These are phyloP conservation scores for Besnoitia besnoiti DNA, from an alignment of 169 alveolate genomes.

Conservation along the genomic window DNA sequence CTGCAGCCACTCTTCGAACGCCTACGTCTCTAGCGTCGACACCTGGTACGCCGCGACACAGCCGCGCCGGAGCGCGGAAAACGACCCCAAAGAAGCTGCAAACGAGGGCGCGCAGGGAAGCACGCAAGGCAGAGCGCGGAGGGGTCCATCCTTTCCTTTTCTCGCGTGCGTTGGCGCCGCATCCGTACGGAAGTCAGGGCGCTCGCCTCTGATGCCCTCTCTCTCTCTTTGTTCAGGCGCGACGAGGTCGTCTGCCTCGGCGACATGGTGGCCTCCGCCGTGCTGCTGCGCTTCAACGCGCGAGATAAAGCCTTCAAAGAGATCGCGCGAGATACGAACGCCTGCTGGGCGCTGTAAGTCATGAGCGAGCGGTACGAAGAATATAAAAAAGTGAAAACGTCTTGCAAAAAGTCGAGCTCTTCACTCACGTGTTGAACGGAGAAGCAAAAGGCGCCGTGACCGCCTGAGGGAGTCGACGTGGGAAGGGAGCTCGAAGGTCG, in stretches of 20 bases:
- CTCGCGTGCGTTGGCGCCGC: background rate
- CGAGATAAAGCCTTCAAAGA: background rate
- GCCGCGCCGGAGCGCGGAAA: background rate
- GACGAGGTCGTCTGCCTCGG: slow-evolving; percentile 1
- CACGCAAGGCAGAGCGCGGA: background rate
- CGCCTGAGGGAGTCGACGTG: too few species aligned
- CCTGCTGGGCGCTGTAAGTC: background rate
- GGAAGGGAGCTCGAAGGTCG: too few species aligned
- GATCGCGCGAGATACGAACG: background rate
- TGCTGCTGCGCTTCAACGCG: background rate
- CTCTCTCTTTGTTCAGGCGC: background rate
- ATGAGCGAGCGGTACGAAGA: too few species aligned
- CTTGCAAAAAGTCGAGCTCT: too few species aligned
- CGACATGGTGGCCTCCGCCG: background rate
- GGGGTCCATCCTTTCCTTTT: background rate
- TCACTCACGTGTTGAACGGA: too few species aligned
- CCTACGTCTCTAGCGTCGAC: background rate
- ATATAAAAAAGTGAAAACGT: too few species aligned
- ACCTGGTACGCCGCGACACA: background rate
- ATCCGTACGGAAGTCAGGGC: background rate
- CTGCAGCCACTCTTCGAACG: slow-evolving; percentile 12
- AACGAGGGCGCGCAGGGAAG: background rate
- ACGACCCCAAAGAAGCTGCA: background rate
- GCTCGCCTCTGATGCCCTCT: background rate
- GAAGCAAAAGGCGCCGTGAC: too few species aligned